These are phyloP conservation scores for Sarcocystis neurona DNA, from an alignment of 169 alveolate species.

Conservation along the genomic window DNA sequence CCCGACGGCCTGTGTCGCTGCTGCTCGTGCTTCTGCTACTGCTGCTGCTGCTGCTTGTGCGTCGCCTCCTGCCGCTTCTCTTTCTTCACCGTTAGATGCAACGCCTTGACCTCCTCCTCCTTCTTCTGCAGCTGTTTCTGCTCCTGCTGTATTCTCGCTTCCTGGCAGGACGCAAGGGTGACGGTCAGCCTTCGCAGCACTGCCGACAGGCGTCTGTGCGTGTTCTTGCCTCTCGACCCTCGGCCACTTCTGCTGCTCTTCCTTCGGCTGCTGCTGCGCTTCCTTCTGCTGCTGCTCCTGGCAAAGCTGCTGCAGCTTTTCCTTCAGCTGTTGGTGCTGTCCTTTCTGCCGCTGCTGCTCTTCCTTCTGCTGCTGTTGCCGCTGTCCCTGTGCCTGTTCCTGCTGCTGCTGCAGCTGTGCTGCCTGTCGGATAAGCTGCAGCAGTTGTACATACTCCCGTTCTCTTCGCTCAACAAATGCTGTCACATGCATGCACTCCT, in stretches of 20 bases:
- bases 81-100: no score
- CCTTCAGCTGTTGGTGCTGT: no score
- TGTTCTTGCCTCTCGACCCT: no score
- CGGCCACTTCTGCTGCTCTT: no score
- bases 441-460: neutral
- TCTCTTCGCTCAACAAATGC: constrained; percentile 4
- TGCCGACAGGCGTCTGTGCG: no score
- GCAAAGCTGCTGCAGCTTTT: no score
- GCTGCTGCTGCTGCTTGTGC: neutral
- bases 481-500: neutral
- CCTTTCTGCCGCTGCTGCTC: no score
- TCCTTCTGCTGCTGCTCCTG: no score
- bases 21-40: neutral
- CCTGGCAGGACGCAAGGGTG: neutral
- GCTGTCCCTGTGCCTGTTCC: neutral
- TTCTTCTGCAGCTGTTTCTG: neutral
- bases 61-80: neutral
- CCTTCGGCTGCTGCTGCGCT: no score
- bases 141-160: neutral
- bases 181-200: no score
- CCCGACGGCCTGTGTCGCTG: no score
- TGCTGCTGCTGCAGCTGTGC: neutral
- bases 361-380: neutral
- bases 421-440: neutral
- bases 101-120: neutral